Percentiles rank a stretch among this genome's conserved stretches.
phyloP scores from a whole-genome alignment of 1,284 basidiomycete genomes.

The Ceratobasidium sp. region DNA sequence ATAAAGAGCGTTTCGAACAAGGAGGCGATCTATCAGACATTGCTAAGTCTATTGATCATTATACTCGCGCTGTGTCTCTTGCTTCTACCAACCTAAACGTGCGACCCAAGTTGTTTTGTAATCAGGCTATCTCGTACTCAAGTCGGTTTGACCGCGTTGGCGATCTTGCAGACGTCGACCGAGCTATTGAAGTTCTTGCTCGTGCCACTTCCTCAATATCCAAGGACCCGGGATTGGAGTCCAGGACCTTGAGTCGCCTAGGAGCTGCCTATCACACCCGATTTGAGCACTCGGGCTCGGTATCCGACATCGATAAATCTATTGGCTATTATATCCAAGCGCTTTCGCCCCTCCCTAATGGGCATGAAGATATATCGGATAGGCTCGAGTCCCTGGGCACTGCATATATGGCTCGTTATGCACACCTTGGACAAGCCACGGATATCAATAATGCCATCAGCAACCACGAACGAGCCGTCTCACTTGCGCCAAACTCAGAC shows the following conservation, averaged over 20 bases:
- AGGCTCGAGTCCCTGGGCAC: background rate
- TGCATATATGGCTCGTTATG: background rate
- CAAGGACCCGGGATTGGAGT: background rate
- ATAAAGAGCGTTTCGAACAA: background rate
- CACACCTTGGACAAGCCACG: background rate
- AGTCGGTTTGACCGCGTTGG: background rate
- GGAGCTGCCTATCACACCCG: background rate
- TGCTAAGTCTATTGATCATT: conserved; percentile 13
- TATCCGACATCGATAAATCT: background rate
- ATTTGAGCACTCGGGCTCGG: background rate
- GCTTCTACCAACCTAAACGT: background rate
- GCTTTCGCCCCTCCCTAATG: background rate
- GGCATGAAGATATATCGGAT: background rate
- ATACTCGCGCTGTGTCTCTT: background rate
- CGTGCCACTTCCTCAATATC: background rate
- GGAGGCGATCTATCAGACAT: conserved; percentile 2
- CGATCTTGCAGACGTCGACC: background rate
- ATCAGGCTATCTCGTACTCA: conserved; percentile 9
- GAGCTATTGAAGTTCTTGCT: background rate
- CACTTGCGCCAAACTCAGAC: conserved; percentile 19
- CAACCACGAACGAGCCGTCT: background rate
- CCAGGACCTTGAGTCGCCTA: background rate
- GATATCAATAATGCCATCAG: conserved; percentile 20
- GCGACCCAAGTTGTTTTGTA: background rate
- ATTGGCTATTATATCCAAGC: background rate